Conservation (phyloP, 1,139 yeast genomes). For the Candida gigantensis region DNA sequence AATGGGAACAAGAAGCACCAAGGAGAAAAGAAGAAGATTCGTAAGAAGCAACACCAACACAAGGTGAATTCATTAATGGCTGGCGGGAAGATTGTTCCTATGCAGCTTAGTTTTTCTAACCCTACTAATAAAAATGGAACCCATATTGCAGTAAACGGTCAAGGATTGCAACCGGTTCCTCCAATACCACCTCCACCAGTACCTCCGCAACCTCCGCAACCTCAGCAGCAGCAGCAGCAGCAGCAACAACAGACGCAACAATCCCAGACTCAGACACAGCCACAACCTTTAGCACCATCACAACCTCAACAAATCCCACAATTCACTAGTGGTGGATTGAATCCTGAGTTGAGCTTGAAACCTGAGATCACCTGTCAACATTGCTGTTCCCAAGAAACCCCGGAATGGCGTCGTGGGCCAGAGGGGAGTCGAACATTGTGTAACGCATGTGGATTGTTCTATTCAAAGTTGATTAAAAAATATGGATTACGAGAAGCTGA, state of each 20-base stretch:
- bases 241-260: not conserved
- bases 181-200: not conserved
- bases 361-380: constrained; percentile 25
- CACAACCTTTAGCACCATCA: not conserved
- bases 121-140: constrained; percentile 1
- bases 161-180: not conserved
- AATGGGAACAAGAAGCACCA: constrained; percentile 7
- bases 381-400: constrained; percentile 36
- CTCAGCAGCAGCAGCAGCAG: not conserved
- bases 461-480: constrained; percentile 32
- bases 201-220: not conserved
- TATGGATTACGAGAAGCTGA: constrained; percentile 28
- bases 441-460: constrained; percentile 49
- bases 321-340: constrained; percentile 19
- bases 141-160: not conserved
- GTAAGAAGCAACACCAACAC: constrained; percentile 6
- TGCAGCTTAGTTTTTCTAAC: constrained; percentile 13
- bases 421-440: constrained; percentile 45
- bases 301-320: constrained; percentile 6
- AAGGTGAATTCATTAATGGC: constrained; percentile 4
- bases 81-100: constrained; percentile 17
- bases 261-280: not conserved
- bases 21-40: constrained; percentile 8
- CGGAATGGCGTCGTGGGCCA: constrained; percentile 52
- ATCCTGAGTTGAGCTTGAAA: constrained; percentile 20